Evolutionary conservation across 345 rosid species (phyloP).

Genomic region (Ceriops zippeliana): DNA sequence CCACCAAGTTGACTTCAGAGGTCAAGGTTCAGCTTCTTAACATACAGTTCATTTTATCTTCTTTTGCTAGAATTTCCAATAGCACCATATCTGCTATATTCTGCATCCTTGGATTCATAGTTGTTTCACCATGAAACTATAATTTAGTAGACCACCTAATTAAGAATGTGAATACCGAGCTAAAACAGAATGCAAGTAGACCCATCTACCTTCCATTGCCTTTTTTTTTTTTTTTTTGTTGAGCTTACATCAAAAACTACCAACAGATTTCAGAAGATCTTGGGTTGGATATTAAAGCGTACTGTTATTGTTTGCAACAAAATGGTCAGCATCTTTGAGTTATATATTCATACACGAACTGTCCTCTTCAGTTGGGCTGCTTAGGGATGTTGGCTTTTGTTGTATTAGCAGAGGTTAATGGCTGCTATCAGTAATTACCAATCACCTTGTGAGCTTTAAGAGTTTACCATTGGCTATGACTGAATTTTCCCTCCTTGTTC

Average conservation of each 20-base stretch:
- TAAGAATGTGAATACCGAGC: no score
- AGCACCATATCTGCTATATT: neutral
- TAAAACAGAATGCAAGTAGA: neutral
- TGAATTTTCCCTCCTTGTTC: no score
- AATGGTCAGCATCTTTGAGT: slow-evolving; percentile 5
- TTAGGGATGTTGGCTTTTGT: neutral
- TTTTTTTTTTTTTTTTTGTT: neutral
- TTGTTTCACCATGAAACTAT: no score
- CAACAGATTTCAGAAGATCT: neutral
- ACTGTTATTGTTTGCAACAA: slow-evolving; percentile 1
- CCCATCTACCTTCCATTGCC: neutral
- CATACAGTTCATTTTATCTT: neutral
- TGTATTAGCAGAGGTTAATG: no score
- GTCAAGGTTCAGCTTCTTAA: neutral
- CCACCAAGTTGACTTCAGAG: neutral
- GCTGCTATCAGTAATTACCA: no score
- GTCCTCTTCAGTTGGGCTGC: neutral
- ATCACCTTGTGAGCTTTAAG: no score
- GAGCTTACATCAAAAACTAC: neutral
- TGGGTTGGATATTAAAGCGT: neutral
- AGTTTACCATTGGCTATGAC: no score
- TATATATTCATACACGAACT: neutral
- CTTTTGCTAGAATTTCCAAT: neutral
- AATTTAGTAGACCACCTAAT: no score
- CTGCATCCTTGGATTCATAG: no score